phyloP scores from a whole-genome alignment of 768 basidiomycete species.

The Flagelloscypha sp. region DNA sequence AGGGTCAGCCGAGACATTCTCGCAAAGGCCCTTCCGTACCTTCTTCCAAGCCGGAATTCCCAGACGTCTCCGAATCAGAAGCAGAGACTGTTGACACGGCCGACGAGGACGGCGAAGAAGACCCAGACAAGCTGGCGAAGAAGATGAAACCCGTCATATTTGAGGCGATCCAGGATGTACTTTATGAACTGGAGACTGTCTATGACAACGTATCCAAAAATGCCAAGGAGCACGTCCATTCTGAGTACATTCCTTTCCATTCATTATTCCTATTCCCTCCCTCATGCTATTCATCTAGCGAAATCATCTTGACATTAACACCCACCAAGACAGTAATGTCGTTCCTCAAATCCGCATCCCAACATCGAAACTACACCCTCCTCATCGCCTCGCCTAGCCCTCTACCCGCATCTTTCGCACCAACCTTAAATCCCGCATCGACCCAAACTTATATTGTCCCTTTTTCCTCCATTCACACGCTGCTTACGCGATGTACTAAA shows the following conservation, averaged over 20 bases:
- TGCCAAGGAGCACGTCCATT: constrained; percentile 93
- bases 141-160: constrained; percentile 88
- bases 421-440: constrained; percentile 66
- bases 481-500: constrained; percentile 97
- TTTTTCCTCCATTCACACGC: constrained; percentile 89
- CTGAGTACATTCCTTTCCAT: constrained; percentile 62
- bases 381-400: constrained; percentile 54
- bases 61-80: constrained; percentile 31
- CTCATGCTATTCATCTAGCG: constrained; percentile 37
- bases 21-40: no score
- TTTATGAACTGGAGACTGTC: constrained; percentile 93
- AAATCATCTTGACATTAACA: constrained; percentile 92
- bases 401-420: constrained; percentile 30
- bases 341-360: constrained; percentile 86
- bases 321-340: constrained; percentile 89
- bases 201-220: constrained; percentile 92
- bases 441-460: constrained; percentile 97
- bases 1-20: constrained; percentile 60
- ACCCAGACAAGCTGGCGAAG: constrained; percentile 70
- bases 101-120: constrained; percentile 64
- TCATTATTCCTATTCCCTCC: neutral
- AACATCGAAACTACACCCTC: constrained; percentile 87
- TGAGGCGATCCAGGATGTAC: constrained; percentile 93
- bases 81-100: constrained; percentile 48
- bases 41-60: no score